phyloP scores from a whole-genome alignment of 1,284 basidiomycete genomes.

The Golubevia sp. region DNA sequence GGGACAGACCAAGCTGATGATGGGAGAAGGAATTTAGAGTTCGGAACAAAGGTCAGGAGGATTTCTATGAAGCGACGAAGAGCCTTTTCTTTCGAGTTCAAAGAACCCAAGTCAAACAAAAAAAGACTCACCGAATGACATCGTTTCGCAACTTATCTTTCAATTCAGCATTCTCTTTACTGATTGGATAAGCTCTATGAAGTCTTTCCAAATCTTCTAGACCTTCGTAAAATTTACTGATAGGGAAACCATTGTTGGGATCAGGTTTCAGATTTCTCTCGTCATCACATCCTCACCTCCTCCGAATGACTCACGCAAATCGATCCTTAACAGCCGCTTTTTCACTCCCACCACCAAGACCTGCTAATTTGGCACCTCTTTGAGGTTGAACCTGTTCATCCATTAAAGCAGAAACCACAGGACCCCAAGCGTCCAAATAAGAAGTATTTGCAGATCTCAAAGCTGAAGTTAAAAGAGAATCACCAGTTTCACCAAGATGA shows the following conservation, averaged over 20 bases:
- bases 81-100: no score
- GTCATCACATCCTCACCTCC: no score
- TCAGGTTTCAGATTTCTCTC: no score
- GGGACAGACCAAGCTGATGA: slow-evolving; percentile 32
- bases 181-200: slow-evolving; percentile 47
- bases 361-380: slow-evolving; percentile 26
- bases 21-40: not conserved
- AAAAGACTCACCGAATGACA: slow-evolving; percentile 18
- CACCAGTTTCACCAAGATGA: slow-evolving; percentile 29
- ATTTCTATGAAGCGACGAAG: no score
- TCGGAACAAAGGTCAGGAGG: no score
- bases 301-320: slow-evolving; percentile 21
- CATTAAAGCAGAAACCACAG: slow-evolving; percentile 44
- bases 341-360: slow-evolving; percentile 34
- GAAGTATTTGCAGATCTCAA: slow-evolving; percentile 35
- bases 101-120: not conserved
- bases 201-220: slow-evolving; percentile 44
- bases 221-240: slow-evolving; percentile 39
- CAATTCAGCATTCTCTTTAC: slow-evolving; percentile 36
- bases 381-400: slow-evolving; percentile 22
- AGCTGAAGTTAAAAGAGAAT: slow-evolving; percentile 32
- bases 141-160: slow-evolving; percentile 29
- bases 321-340: slow-evolving; percentile 50
- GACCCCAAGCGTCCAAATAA: slow-evolving; percentile 51
- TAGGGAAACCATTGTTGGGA: no score